A percentile compares a stretch with the other conserved stretches of the same genome.
Evolutionary conservation across 2,329 filamentous ascomycete genomes (phyloP).

Genomic region (Leptosphaerulina australis): DNA sequence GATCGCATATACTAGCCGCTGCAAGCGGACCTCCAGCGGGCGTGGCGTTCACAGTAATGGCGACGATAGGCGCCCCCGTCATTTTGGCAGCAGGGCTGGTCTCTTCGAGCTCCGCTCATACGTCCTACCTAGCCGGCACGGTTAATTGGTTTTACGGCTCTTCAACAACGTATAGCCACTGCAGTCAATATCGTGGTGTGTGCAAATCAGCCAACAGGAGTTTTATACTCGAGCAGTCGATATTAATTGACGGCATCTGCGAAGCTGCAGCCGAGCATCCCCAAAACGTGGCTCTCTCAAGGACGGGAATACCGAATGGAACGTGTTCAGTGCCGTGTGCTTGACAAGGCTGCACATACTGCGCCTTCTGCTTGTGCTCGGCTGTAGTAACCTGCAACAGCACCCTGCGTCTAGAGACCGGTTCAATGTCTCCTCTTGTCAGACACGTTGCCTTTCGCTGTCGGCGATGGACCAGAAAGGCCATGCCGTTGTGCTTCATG

Average conservation of each 20-base stretch:
- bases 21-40: constrained; percentile 42
- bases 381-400: constrained; percentile 21
- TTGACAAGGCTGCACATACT: constrained; percentile 23
- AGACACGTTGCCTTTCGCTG: constrained; percentile 38
- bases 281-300: constrained; percentile 20
- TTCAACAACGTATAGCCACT: constrained; percentile 25
- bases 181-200: constrained; percentile 15
- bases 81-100: constrained; percentile 41
- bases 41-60: constrained; percentile 38
- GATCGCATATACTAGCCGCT: constrained; percentile 46
- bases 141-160: constrained; percentile 43
- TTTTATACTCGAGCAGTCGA: constrained; percentile 1
- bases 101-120: constrained; percentile 28
- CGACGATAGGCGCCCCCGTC: constrained; percentile 38
- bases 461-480: constrained; percentile 15
- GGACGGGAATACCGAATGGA: constrained; percentile 17
- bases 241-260: constrained; percentile 11
- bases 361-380: constrained; percentile 23
- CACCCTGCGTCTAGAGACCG: constrained; percentile 26
- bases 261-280: constrained; percentile 16
- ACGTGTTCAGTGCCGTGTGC: constrained; percentile 24
- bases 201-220: constrained; percentile 4
- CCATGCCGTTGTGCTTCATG: constrained; percentile 30
- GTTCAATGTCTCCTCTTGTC: constrained; percentile 25
- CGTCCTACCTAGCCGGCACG: constrained; percentile 35